Evolutionary conservation across 306 rosid species (phyloP).

Genomic region (Crotalaria pallida): DNA sequence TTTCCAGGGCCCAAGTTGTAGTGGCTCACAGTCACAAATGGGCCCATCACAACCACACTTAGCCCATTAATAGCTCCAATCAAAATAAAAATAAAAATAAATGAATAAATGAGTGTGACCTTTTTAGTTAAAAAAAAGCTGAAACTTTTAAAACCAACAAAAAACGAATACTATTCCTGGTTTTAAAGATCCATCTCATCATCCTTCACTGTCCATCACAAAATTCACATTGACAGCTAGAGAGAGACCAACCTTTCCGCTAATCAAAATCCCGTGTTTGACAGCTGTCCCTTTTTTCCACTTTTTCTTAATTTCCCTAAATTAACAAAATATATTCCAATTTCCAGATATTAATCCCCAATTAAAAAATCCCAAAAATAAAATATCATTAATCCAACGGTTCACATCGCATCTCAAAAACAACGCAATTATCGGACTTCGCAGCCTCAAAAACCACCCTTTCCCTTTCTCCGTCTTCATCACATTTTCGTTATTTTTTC

Average conservation of each 20-base stretch:
- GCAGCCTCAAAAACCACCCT: slow-evolving; percentile 32
- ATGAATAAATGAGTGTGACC: background rate
- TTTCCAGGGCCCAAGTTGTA: slow-evolving; percentile 18
- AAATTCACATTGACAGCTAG: slow-evolving; percentile 3
- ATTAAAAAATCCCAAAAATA: background rate
- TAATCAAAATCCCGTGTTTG: slow-evolving; percentile 30
- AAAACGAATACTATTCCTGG: slow-evolving; percentile 19
- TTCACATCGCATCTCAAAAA: slow-evolving; percentile 8
- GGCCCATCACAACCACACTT: slow-evolving; percentile 6
- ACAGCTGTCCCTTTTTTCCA: slow-evolving; percentile 44
- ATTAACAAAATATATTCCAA: background rate
- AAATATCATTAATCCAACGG: slow-evolving; percentile 46
- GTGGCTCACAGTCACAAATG: background rate
- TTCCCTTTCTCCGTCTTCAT: slow-evolving; percentile 25
- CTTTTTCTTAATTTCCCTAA: background rate
- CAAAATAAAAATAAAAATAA: too few relatives aligned
- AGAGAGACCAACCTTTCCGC: slow-evolving; percentile 13
- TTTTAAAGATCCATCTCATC: background rate
- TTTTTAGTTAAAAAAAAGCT: slow-evolving; percentile 7
- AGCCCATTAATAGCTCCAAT: slow-evolving; percentile 5
- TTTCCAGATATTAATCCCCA: background rate
- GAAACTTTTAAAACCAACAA: slow-evolving; percentile 25
- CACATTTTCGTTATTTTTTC: background rate
- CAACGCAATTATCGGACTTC: slow-evolving; percentile 57
- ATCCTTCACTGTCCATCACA: background rate